A percentile compares a stretch with the other conserved stretches of the same genome.
These are phyloP conservation scores for Colletotrichum euphorbiae DNA, from an alignment of 2,329 filamentous ascomycete species.

Conservation along the genomic window DNA sequence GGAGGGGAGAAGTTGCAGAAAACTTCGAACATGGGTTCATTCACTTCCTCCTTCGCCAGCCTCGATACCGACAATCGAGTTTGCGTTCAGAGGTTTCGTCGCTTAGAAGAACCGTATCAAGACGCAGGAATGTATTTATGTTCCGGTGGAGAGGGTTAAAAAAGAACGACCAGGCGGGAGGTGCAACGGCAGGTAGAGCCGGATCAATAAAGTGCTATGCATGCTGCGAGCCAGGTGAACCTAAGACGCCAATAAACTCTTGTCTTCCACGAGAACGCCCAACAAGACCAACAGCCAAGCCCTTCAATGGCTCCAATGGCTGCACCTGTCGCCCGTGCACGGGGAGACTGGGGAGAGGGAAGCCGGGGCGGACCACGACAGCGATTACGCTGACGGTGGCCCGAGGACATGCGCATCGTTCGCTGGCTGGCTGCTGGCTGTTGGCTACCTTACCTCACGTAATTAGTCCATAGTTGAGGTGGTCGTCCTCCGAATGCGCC, in stretches of 20 bases:
- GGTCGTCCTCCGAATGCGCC: neutral
- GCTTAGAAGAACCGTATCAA: neutral
- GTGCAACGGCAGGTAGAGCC: slow-evolving; percentile 34
- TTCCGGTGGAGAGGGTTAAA: neutral
- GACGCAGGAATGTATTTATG: neutral
- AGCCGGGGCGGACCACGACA: slow-evolving; percentile 7
- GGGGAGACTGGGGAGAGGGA: neutral
- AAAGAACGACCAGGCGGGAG: neutral
- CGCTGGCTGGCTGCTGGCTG: slow-evolving; percentile 8
- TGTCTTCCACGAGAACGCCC: slow-evolving; percentile 13
- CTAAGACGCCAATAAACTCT: slow-evolving; percentile 28
- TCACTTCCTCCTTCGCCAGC: too few species aligned
- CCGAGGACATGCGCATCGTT: slow-evolving; percentile 21
- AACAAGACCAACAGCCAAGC: neutral
- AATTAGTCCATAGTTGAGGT: too few species aligned
- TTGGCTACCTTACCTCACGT: too few species aligned
- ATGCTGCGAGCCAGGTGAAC: slow-evolving; percentile 12
- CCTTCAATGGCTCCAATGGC: slow-evolving; percentile 8
- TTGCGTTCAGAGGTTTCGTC: too few species aligned
- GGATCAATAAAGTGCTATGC: slow-evolving; percentile 7
- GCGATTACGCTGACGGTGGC: slow-evolving; percentile 19
- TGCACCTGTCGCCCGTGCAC: neutral
- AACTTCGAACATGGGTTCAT: too few species aligned
- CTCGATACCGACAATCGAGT: too few species aligned
- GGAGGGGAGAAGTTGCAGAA: too few species aligned